These are phyloP conservation scores for Cudoniella acicularis DNA, from an alignment of 495 filamentous ascomycete genomes.

Conservation along the genomic window DNA sequence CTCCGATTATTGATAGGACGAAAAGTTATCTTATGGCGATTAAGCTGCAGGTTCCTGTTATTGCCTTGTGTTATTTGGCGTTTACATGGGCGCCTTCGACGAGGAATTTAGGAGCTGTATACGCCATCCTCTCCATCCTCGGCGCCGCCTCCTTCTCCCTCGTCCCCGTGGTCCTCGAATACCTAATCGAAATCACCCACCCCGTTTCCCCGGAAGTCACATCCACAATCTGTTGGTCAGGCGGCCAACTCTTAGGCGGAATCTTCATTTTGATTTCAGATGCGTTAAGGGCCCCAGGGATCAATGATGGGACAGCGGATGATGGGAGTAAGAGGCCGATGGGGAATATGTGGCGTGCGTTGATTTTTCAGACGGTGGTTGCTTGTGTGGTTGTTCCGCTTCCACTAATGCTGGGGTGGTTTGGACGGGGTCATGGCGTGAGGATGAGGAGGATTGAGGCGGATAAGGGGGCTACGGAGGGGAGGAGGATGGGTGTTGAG, in stretches of 20 bases:
- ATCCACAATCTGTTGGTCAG: conserved; percentile 76
- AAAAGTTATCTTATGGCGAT: conserved; percentile 76
- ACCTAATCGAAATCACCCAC: conserved; percentile 77
- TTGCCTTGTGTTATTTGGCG: conserved; percentile 66
- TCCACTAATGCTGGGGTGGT: conserved; percentile 62
- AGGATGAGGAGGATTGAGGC: conserved; percentile 54
- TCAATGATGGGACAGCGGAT: conserved; percentile 24
- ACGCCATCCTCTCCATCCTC: conserved; percentile 64
- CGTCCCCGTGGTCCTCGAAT: conserved; percentile 83
- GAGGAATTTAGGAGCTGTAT: conserved; percentile 63
- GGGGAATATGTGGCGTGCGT: conserved; percentile 63
- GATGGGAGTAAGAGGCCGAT: conserved; percentile 47
- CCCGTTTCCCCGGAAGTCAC: conserved; percentile 87
- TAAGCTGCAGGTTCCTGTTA: conserved; percentile 69
- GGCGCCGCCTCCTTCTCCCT: conserved; percentile 79
- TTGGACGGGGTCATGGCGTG: conserved; percentile 51
- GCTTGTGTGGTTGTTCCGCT: conserved; percentile 60
- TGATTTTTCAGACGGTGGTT: conserved; percentile 77
- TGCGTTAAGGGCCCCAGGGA: conserved; percentile 60
- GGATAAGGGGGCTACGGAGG: conserved; percentile 36
- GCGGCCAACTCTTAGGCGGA: conserved; percentile 74
- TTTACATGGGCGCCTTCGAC: conserved; percentile 80
- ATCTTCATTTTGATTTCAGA: conserved; percentile 81
- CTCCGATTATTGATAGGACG: conserved; percentile 78
- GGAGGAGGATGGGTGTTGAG: not conserved